Conservation (phyloP, 208 protist genomes). For the Leishmania braziliensis region DNA sequence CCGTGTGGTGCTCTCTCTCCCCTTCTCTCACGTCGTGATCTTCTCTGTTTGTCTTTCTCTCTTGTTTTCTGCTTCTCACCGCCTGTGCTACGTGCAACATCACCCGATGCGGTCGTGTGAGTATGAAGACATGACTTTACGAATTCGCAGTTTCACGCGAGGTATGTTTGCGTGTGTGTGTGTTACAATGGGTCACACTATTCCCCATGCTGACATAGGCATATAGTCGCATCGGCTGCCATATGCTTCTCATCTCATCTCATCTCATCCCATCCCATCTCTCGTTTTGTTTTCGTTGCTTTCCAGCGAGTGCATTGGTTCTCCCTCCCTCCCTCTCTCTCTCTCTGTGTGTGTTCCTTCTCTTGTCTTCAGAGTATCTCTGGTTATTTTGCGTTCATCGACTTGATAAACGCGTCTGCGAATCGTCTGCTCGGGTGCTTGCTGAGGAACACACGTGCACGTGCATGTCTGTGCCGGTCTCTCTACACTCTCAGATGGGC, state of each 20-base stretch:
- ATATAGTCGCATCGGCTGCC: background rate
- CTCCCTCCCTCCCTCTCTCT: too few species aligned
- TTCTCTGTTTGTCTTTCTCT: background rate
- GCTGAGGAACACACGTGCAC: too few species aligned
- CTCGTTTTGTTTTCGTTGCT: background rate
- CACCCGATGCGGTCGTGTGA: background rate
- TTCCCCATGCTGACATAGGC: background rate
- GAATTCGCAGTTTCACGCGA: background rate
- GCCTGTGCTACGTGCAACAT: background rate
- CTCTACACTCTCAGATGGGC: background rate
- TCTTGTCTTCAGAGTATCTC: background rate
- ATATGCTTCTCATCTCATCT: background rate
- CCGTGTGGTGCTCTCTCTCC: background rate
- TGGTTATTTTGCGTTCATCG: background rate
- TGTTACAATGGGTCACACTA: background rate
- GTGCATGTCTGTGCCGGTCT: too few species aligned
- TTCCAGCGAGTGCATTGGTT: background rate
- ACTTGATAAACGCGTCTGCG: too few species aligned
- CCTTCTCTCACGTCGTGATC: background rate
- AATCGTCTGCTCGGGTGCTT: too few species aligned
- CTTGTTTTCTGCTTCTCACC: background rate
- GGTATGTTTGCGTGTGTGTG: background rate
- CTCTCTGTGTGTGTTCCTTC: too few species aligned
- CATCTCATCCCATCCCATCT: background rate
- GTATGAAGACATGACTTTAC: background rate